Conservation (phyloP, 192 early-diverging fungal genomes). For the Podila clonocystis region DNA sequence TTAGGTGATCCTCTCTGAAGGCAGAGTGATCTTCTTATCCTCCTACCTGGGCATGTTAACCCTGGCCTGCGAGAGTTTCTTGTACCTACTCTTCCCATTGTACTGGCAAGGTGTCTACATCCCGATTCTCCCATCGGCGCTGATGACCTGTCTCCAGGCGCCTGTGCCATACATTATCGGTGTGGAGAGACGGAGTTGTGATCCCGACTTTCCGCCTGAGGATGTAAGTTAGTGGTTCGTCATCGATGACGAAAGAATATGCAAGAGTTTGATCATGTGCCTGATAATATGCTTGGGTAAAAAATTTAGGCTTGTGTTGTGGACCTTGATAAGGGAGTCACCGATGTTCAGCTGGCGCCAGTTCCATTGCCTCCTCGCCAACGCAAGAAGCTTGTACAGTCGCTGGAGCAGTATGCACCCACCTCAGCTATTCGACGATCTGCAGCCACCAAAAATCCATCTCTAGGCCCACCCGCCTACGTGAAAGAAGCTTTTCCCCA, state of each 20-base stretch:
- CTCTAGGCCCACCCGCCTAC: conserved; percentile 66
- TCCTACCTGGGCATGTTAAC: conserved; percentile 75
- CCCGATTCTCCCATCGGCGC: conserved; percentile 71
- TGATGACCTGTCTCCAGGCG: conserved; percentile 72
- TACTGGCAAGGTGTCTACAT: conserved; percentile 85
- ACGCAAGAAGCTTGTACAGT: conserved; percentile 68
- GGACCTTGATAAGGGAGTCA: conserved; percentile 75
- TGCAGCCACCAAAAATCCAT: conserved; percentile 45
- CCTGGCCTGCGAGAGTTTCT: conserved; percentile 70
- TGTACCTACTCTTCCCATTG: conserved; percentile 74
- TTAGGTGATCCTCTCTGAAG: conserved; percentile 68
- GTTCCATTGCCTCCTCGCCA: conserved; percentile 66
- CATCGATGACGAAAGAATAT: too few relatives aligned
- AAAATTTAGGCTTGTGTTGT: conserved; percentile 63
- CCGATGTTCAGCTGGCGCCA: conserved; percentile 56
- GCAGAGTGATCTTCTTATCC: conserved; percentile 78
- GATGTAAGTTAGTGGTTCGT: conserved; percentile 59
- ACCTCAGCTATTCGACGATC: conserved; percentile 20
- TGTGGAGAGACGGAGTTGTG: conserved; percentile 61
- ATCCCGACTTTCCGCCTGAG: conserved; percentile 66
- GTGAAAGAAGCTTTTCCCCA: conserved; percentile 67
- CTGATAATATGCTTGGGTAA: neutral
- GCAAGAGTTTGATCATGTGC: too few relatives aligned
- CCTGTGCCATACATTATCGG: conserved; percentile 86
- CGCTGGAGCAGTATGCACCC: conserved; percentile 67